Percentiles rank a stretch among this genome's conserved stretches.
These are phyloP conservation scores for Cyclocybe cylindracea DNA, from an alignment of 768 basidiomycete genomes.

Conservation along the genomic window DNA sequence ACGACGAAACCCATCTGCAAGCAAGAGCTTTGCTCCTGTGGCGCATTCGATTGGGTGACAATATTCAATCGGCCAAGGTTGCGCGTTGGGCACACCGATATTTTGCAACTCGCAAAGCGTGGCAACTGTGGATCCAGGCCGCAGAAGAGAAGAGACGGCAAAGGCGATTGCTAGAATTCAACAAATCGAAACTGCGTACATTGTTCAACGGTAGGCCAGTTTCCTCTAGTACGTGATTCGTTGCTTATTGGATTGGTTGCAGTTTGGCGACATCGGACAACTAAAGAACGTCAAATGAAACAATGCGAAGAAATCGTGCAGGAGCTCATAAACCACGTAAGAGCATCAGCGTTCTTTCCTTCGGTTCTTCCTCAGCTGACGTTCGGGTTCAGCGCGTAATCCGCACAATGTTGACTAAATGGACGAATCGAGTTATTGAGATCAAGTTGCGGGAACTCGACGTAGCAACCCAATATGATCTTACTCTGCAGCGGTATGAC, in stretches of 20 bases:
- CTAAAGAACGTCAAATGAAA: constrained; percentile 37
- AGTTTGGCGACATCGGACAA: constrained; percentile 52
- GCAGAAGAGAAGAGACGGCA: constrained; percentile 25
- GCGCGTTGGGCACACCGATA: constrained; percentile 26
- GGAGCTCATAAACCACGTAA: constrained; percentile 39
- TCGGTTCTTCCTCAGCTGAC: neutral
- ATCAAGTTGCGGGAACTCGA: constrained; percentile 76
- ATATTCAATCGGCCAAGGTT: constrained; percentile 21
- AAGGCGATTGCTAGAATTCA: constrained; percentile 21
- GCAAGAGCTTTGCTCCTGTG: constrained; percentile 20
- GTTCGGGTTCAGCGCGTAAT: constrained; percentile 50
- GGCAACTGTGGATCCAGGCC: constrained; percentile 20
- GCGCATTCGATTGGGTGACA: constrained; percentile 22
- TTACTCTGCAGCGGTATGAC: constrained; percentile 32
- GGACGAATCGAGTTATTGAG: constrained; percentile 76
- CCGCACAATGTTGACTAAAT: constrained; percentile 47
- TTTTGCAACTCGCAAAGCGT: constrained; percentile 24
- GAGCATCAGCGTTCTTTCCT: neutral
- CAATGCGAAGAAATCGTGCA: constrained; percentile 45
- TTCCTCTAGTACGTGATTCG: neutral
- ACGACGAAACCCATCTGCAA: constrained; percentile 20
- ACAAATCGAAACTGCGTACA: constrained; percentile 13
- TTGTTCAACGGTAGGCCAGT: constrained; percentile 15
- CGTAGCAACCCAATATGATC: constrained; percentile 45
- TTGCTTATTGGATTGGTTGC: neutral